phyloP scores from a whole-genome alignment of 2,329 filamentous ascomycete genomes.

The Beauveria sp. region DNA sequence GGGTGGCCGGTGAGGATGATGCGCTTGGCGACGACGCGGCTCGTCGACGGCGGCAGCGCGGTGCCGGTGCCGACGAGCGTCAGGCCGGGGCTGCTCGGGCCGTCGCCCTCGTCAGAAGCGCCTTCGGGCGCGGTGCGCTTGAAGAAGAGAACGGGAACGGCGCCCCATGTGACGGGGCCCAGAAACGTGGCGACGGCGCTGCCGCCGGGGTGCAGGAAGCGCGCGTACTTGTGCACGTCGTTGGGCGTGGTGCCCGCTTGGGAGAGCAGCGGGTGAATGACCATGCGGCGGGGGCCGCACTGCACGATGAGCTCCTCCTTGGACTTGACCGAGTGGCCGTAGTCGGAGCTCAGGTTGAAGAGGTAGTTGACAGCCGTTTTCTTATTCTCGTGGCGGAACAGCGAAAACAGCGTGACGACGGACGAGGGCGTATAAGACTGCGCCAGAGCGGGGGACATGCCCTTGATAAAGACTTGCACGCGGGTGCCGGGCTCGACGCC shows the following conservation, averaged over 20 bases:
- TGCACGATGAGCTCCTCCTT: slow-evolving; percentile 92
- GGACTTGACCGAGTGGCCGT: slow-evolving; percentile 69
- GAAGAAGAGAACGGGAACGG: slow-evolving; percentile 86
- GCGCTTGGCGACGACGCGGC: slow-evolving; percentile 83
- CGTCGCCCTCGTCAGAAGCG: slow-evolving; percentile 34
- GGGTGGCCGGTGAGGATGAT: slow-evolving; percentile 92
- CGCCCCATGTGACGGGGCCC: slow-evolving; percentile 86
- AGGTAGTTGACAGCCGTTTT: slow-evolving; percentile 83
- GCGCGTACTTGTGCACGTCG: slow-evolving; percentile 94
- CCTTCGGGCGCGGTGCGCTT: slow-evolving; percentile 46
- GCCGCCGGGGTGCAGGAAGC: slow-evolving; percentile 83
- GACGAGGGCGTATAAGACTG: slow-evolving; percentile 39
- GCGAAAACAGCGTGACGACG: slow-evolving; percentile 72
- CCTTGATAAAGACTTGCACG: slow-evolving; percentile 68
- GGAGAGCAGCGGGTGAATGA: slow-evolving; percentile 87
- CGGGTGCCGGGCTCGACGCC: slow-evolving; percentile 78
- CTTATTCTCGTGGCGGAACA: slow-evolving; percentile 93
- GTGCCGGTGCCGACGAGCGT: slow-evolving; percentile 82
- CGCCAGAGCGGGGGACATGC: slow-evolving; percentile 35
- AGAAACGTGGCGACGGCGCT: slow-evolving; percentile 85
- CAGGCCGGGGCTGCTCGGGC: slow-evolving; percentile 42
- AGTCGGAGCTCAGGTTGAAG: slow-evolving; percentile 74
- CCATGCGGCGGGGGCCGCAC: slow-evolving; percentile 77
- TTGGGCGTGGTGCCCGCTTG: slow-evolving; percentile 85
- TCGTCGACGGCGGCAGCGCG: slow-evolving; percentile 66